These are phyloP conservation scores for Talaromyces proteolyticus DNA, from an alignment of 495 filamentous ascomycete genomes.

Conservation along the genomic window DNA sequence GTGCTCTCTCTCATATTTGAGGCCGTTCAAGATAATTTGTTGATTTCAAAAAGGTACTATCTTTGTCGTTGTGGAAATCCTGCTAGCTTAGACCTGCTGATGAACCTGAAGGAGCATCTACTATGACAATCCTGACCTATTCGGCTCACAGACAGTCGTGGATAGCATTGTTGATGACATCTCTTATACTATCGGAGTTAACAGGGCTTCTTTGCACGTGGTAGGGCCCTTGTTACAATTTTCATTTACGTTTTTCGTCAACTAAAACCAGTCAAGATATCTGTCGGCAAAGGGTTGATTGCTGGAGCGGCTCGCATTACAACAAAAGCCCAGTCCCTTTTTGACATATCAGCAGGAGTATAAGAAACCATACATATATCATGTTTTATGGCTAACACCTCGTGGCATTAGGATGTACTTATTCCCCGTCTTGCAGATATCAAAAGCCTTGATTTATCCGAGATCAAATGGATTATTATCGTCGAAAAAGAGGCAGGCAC, in stretches of 20 bases:
- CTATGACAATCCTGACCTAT: conserved; percentile 78
- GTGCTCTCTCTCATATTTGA: conserved; percentile 68
- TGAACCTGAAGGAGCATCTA: conserved; percentile 72
- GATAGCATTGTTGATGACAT: conserved; percentile 79
- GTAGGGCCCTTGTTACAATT: conserved; percentile 12
- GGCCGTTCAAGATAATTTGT: conserved; percentile 50
- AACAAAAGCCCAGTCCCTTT: conserved; percentile 20
- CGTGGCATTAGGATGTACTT: conserved; percentile 51
- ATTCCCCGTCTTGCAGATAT: conserved; percentile 56
- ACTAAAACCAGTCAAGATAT: conserved; percentile 30
- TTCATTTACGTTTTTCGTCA: neutral
- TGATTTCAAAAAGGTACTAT: conserved; percentile 81
- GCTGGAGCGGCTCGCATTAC: conserved; percentile 46
- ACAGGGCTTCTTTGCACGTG: conserved; percentile 30
- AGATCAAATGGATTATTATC: conserved; percentile 67
- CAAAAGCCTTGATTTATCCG: conserved; percentile 44
- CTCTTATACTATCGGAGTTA: conserved; percentile 58
- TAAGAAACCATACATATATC: conserved; percentile 6
- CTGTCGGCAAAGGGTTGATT: conserved; percentile 68
- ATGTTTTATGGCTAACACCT: neutral
- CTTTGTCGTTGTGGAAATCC: too few species aligned
- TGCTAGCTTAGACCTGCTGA: too few species aligned
- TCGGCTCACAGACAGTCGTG: conserved; percentile 68
- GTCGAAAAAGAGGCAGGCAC: conserved; percentile 82
- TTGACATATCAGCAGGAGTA: conserved; percentile 12